Evolutionary conservation across 2,329 filamentous ascomycete genomes (phyloP).

Genomic region (Neonectria ditissima): DNA sequence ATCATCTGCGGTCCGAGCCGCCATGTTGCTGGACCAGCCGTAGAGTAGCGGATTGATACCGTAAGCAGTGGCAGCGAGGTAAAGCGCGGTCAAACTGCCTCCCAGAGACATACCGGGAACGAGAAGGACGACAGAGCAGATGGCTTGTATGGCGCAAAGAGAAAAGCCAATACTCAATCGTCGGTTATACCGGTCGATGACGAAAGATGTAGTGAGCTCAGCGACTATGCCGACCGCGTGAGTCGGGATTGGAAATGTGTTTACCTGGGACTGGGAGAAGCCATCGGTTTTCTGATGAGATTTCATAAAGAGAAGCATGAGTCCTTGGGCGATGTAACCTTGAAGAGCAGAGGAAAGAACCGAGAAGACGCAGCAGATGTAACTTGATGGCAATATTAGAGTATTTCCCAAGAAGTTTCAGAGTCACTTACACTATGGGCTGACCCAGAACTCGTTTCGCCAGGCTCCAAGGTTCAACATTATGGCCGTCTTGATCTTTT

Average conservation of each 20-base stretch:
- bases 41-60: conserved; percentile 42
- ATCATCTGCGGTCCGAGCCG: conserved; percentile 49
- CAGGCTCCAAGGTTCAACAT: conserved; percentile 48
- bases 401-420: rapidly evolving
- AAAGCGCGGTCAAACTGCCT: conserved; percentile 34
- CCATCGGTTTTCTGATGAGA: conserved; percentile 32
- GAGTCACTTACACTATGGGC: conserved; percentile 42
- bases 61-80: conserved; percentile 41
- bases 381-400: conserved; percentile 4
- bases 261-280: conserved; percentile 42
- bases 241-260: conserved; percentile 41
- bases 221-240: conserved; percentile 44
- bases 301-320: conserved; percentile 44
- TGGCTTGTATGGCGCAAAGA: conserved; percentile 33
- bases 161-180: conserved; percentile 20
- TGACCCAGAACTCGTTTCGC: conserved; percentile 44
- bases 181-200: conserved; percentile 36
- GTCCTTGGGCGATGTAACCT: conserved; percentile 40
- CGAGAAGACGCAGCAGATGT: conserved; percentile 47
- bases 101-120: conserved; percentile 35
- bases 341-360: conserved; percentile 35
- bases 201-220: conserved; percentile 32
- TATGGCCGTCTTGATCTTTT: conserved; percentile 50
- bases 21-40: conserved; percentile 44
- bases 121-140: conserved; percentile 34